These are phyloP conservation scores for Bertia moriformis DNA, from an alignment of 2,329 filamentous ascomycete species.

Conservation along the genomic window DNA sequence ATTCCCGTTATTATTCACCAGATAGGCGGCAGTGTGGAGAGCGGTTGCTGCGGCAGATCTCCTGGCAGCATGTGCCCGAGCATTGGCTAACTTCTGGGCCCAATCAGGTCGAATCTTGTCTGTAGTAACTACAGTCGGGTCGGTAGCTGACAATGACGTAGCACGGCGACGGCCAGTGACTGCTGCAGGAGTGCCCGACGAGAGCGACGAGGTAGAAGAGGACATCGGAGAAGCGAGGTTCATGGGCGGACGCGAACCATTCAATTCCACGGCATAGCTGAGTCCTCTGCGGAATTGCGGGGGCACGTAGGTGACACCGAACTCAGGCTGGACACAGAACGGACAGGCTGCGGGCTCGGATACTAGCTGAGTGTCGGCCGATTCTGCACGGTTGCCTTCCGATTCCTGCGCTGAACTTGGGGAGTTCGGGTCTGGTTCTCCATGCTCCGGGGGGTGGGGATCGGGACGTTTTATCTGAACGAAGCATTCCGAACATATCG, in stretches of 20 bases:
- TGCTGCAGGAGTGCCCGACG: constrained; percentile 15
- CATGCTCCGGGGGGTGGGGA: constrained; percentile 72
- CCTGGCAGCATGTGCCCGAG: constrained; percentile 70
- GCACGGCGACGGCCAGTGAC: constrained; percentile 27
- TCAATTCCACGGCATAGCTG: constrained; percentile 41
- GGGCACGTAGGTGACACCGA: constrained; percentile 86
- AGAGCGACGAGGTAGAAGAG: constrained; percentile 31
- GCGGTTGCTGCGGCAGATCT: constrained; percentile 86
- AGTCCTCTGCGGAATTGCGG: constrained; percentile 80
- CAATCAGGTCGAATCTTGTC: constrained; percentile 88
- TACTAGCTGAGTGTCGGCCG: constrained; percentile 46
- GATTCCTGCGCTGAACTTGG: constrained; percentile 21
- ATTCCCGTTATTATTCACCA: constrained; percentile 53
- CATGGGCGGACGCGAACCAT: constrained; percentile 30
- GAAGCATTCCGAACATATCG: constrained; percentile 96
- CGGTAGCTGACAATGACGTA: constrained; percentile 62
- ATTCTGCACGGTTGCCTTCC: constrained; percentile 23
- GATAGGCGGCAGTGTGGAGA: constrained; percentile 82
- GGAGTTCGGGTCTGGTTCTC: constrained; percentile 8
- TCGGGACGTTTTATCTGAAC: constrained; percentile 95
- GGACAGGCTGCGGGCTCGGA: constrained; percentile 87
- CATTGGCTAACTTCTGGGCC: constrained; percentile 75
- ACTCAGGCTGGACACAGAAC: constrained; percentile 88
- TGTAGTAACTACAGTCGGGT: constrained; percentile 77
- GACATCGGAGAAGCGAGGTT: constrained; percentile 64